These are phyloP conservation scores for Blastobotrys proliferans DNA, from an alignment of 1,139 yeast genomes.

Conservation along the genomic window DNA sequence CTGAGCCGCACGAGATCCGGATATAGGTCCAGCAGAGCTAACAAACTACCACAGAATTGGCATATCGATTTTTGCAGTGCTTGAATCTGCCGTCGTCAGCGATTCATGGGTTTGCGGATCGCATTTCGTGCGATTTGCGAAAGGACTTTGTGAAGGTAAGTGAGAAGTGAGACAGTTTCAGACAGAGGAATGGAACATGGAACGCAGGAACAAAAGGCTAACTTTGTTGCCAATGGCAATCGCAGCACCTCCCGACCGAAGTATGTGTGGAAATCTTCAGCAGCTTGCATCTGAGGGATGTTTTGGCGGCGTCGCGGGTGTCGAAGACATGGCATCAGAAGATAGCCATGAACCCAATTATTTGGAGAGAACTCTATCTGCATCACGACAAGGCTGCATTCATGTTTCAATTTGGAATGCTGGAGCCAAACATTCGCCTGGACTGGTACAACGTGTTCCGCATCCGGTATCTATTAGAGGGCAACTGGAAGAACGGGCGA, in stretches of 20 bases:
- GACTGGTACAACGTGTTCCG: conserved; percentile 12
- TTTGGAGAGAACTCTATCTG: conserved; percentile 9
- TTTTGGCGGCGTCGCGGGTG: conserved; percentile 1
- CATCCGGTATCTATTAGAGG: conserved; percentile 7
- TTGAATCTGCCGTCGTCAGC: conserved; percentile 9
- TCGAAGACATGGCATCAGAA: conserved; percentile 11
- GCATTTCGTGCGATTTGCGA: conserved; percentile 1
- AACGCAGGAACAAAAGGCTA: neutral
- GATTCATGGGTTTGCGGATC: conserved; percentile 1
- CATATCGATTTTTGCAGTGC: conserved; percentile 9
- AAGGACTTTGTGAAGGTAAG: neutral
- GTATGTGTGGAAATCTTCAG: conserved; percentile 13
- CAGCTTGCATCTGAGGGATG: conserved; percentile 6
- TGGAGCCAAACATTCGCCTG: conserved; percentile 1
- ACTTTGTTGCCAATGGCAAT: too few relatives aligned
- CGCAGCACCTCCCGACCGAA: conserved; percentile 11
- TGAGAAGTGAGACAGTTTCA: too few relatives aligned
- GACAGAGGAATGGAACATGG: too few relatives aligned
- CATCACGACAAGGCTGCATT: conserved; percentile 1
- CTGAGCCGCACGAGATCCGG: too few relatives aligned
- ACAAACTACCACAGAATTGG: conserved; percentile 7
- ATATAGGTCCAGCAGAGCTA: neutral
- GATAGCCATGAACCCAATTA: conserved; percentile 6
- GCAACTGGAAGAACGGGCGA: conserved; percentile 12
- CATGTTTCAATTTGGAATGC: conserved; percentile 1